Conservation (phyloP, 129 eudicot genomes). For the Flaveria linearis region DNA sequence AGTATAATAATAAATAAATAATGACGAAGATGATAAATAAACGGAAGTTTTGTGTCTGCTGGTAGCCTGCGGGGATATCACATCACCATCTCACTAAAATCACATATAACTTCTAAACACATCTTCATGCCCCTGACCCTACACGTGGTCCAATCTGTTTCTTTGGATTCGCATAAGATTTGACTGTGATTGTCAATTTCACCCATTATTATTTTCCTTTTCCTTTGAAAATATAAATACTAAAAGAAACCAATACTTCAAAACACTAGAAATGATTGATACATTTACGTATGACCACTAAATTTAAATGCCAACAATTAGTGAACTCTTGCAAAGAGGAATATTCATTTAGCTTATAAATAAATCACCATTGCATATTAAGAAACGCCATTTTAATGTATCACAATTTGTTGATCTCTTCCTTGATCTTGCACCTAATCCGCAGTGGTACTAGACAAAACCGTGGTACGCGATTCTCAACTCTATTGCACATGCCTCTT, state of each 20-base stretch:
- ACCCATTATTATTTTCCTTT: not conserved
- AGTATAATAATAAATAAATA: too few species aligned
- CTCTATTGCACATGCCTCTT: too few species aligned
- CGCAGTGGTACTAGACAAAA: too few species aligned
- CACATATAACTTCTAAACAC: not conserved
- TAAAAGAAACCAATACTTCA: not conserved
- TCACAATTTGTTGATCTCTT: too few species aligned
- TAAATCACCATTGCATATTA: too few species aligned
- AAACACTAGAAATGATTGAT: not conserved
- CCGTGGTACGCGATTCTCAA: too few species aligned
- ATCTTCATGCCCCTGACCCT: slow-evolving; percentile 9
- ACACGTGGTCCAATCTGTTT: slow-evolving; percentile 34
- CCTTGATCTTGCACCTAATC: too few species aligned
- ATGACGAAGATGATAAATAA: too few species aligned
- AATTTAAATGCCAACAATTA: too few species aligned
- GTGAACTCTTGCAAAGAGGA: too few species aligned
- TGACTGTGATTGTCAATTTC: slow-evolving; percentile 17
- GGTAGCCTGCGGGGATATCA: slow-evolving; percentile 23
- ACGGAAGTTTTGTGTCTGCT: not conserved
- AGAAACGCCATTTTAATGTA: too few species aligned
- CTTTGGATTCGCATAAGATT: slow-evolving; percentile 25
- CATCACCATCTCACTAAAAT: slow-evolving; percentile 14
- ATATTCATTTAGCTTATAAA: too few species aligned
- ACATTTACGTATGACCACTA: not conserved
- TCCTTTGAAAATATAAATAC: not conserved